Evolutionary conservation across 305 asterid genomes (phyloP).

Genomic region (Rubia tinctorum): DNA sequence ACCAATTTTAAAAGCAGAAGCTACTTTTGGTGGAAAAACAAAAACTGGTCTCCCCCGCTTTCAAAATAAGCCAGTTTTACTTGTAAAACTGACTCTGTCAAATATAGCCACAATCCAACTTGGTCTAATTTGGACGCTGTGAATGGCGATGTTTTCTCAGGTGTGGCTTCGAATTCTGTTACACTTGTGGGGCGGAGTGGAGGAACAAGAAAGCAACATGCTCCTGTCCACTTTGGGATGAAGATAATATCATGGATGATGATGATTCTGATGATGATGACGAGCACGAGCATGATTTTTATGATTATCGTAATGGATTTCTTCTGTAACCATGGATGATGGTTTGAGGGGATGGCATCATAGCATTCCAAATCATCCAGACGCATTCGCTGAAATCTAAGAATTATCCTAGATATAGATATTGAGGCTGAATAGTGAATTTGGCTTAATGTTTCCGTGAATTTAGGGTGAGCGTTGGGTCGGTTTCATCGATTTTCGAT

Average conservation of each 20-base stretch:
- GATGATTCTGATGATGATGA: slow-evolving; percentile 17
- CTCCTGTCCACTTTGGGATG: slow-evolving; percentile 73
- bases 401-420: not conserved
- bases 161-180: slow-evolving; percentile 82
- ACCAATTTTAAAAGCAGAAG: too few species aligned
- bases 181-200: slow-evolving; percentile 81
- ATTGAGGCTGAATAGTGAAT: not conserved
- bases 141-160: slow-evolving; percentile 26
- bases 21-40: too few species aligned
- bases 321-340: not conserved
- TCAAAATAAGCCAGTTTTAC: too few species aligned
- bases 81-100: too few species aligned
- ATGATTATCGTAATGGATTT: too few species aligned
- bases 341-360: not conserved
- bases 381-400: not conserved
- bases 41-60: too few species aligned
- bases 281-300: not conserved
- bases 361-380: not conserved
- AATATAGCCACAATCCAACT: not conserved
- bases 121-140: slow-evolving; percentile 5
- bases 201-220: slow-evolving; percentile 58
- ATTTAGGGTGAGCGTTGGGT: too few species aligned
- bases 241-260: slow-evolving; percentile 36
- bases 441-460: not conserved
- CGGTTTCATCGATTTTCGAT: too few species aligned